phyloP scores from a whole-genome alignment of 2,329 filamentous ascomycete species.

The Bipolaris oryzae region DNA sequence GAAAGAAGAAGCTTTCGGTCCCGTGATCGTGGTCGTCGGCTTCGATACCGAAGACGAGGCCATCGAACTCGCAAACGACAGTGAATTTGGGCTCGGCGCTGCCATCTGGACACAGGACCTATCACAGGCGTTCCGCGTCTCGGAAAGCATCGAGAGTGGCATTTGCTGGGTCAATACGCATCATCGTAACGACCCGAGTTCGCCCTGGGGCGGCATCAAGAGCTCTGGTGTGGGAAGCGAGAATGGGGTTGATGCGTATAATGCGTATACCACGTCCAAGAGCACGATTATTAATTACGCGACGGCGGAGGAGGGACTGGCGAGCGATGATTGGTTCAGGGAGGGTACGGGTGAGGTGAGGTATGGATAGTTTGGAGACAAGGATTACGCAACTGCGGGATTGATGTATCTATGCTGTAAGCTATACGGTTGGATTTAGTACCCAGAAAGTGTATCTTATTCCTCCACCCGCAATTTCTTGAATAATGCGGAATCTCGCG shows the following conservation, averaged over 20 bases:
- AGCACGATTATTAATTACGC: constrained; percentile 75
- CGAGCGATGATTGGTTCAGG: constrained; percentile 70
- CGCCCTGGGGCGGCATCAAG: constrained; percentile 71
- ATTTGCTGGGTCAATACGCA: constrained; percentile 61
- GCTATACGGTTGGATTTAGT: too few species aligned
- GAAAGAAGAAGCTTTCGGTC: constrained; percentile 59
- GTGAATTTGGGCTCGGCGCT: constrained; percentile 58
- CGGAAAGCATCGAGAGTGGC: constrained; percentile 55
- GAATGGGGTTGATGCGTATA: constrained; percentile 65
- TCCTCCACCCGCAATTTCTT: too few species aligned
- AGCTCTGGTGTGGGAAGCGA: constrained; percentile 71
- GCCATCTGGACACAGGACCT: constrained; percentile 60
- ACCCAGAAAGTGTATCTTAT: too few species aligned
- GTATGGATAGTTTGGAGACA: constrained; percentile 55
- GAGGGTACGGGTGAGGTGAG: constrained; percentile 63
- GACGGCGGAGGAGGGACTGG: constrained; percentile 57
- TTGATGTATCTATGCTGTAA: too few species aligned
- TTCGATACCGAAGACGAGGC: constrained; percentile 58
- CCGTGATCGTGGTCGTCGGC: constrained; percentile 56
- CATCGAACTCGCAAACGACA: constrained; percentile 56
- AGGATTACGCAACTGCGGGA: not conserved
- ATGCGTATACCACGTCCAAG: constrained; percentile 60
- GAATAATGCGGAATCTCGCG: not conserved
- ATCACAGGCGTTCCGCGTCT: constrained; percentile 55
- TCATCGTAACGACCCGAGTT: constrained; percentile 74